Evolutionary conservation across 2,329 filamentous ascomycete genomes (phyloP).

Genomic region (Sporothrix brunneoviolacea): DNA sequence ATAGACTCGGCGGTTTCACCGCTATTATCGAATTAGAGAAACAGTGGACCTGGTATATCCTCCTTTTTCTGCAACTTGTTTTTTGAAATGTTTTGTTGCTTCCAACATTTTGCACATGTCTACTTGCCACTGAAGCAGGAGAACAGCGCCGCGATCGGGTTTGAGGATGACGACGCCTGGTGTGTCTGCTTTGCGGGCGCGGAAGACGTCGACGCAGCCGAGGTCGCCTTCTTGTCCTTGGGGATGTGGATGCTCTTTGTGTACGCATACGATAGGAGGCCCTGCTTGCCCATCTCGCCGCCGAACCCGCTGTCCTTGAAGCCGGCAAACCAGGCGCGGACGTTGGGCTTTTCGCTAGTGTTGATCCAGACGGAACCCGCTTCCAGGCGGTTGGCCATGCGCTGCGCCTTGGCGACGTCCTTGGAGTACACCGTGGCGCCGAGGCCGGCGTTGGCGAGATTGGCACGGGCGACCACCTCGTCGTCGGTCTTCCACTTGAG

Average conservation of each 20-base stretch:
- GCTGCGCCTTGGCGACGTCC: slow-evolving; percentile 43
- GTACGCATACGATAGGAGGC: slow-evolving; percentile 27
- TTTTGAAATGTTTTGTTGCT: no score
- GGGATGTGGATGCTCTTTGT: slow-evolving; percentile 28
- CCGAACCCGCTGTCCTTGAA: slow-evolving; percentile 30
- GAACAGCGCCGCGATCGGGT: slow-evolving; percentile 1
- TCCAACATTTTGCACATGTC: no score
- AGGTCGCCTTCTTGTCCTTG: slow-evolving; percentile 16
- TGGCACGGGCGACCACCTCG: slow-evolving; percentile 51
- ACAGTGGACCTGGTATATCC: no score
- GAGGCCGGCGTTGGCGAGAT: slow-evolving; percentile 45
- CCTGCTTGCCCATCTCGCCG: slow-evolving; percentile 30
- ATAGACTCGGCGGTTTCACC: no score
- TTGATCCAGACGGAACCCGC: slow-evolving; percentile 58
- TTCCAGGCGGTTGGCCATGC: slow-evolving; percentile 47
- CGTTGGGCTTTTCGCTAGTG: slow-evolving; percentile 25
- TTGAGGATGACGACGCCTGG: neutral
- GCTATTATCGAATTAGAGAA: no score
- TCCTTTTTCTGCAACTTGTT: no score
- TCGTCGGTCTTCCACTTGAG: slow-evolving; percentile 55
- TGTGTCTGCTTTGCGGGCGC: neutral
- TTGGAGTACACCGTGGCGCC: slow-evolving; percentile 52
- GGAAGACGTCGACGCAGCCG: neutral
- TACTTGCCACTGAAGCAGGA: slow-evolving; percentile 1
- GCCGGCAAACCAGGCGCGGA: slow-evolving; percentile 26